Evolutionary conservation across 495 filamentous ascomycete species (phyloP), one percentile per base, ranked within the genome.

Genomic region (Xylaria flabelliformis): DNA sequence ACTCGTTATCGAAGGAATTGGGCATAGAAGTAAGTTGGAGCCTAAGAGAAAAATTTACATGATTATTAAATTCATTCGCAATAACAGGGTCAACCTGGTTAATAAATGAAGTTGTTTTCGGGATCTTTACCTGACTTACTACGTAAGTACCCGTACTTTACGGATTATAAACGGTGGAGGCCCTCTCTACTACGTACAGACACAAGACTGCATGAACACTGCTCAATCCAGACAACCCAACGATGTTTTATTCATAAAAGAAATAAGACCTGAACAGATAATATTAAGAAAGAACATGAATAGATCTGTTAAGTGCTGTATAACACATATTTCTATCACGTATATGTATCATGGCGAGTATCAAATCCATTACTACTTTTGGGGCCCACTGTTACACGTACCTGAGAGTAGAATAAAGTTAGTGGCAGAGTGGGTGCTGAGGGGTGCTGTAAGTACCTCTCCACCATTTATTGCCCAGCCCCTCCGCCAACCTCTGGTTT

Each of bases 401-500:
- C 26, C 26, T 42, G 6, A 42, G 6, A 42, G 10, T 9, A 42
- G 41, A 15, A 44, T 12, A 44, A 29, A 1, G 26, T 29, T 29
- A 29, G 26, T 2, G 26, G 2, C 26, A 29, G 26, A 29, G 26
- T 29, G 26, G 26, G 17, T 13, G n/a, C 51, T 55, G 51, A 55
- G 51, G 51, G 51, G 51, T 59, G 36, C 15, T 42, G 39, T 42
- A 42, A 4, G 55, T 59, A 36, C 53, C 48, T 48, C 44, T 48
- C 15, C 48, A 51, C 48, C 19, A 48, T 6, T 59, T 61, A 50
- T 67, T 36, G 64, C 51, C 65, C 34, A 51, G 65, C 65, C 65
- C 65, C 65, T 51, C 65, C 48, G 50, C 29, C 48, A 39, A 67
- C 48, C 10, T 55, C 64, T 55, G 48, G 64, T 67, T 42, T 55